Evolutionary conservation across 768 basidiomycete species (phyloP).

Genomic region (Tubosaeta brunneosetosa): DNA sequence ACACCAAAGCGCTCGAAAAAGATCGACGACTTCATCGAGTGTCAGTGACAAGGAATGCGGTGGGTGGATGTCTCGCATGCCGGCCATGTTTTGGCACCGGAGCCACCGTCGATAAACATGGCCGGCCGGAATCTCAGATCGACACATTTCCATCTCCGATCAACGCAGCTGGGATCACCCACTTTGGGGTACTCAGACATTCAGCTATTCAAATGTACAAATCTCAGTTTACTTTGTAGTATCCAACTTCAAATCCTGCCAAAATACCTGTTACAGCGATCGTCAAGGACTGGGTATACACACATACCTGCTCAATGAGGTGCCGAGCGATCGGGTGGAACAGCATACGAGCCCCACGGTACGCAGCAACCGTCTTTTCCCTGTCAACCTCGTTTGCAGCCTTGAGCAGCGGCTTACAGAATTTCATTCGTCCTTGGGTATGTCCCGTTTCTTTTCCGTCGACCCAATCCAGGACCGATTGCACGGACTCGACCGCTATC

Average conservation of each 20-base stretch:
- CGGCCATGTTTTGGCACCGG: neutral
- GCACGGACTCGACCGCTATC: constrained; percentile 30
- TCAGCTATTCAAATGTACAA: neutral
- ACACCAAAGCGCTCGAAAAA: constrained; percentile 31
- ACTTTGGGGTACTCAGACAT: neutral
- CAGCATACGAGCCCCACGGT: constrained; percentile 25
- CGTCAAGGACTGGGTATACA: neutral
- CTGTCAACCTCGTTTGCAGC: constrained; percentile 35
- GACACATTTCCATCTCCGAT: neutral
- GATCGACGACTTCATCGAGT: neutral
- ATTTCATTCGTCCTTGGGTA: constrained; percentile 53
- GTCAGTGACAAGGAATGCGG: neutral
- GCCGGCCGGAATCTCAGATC: too few relatives aligned
- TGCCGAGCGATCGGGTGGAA: constrained; percentile 52
- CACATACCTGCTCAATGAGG: constrained; percentile 45
- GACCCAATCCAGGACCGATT: constrained; percentile 44
- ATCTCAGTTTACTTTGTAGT: too few relatives aligned
- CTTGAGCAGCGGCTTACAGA: constrained; percentile 47
- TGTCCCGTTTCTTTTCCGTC: constrained; percentile 37
- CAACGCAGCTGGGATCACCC: too few relatives aligned
- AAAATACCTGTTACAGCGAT: neutral
- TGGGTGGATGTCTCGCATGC: too few relatives aligned
- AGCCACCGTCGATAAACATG: neutral
- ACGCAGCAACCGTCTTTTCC: constrained; percentile 34
- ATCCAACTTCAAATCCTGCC: neutral